Percentiles rank a stretch among this genome's conserved stretches.
Evolutionary conservation across 176 grass and related monocot genomes (phyloP).

Genomic region (Guadua angustifolia): DNA sequence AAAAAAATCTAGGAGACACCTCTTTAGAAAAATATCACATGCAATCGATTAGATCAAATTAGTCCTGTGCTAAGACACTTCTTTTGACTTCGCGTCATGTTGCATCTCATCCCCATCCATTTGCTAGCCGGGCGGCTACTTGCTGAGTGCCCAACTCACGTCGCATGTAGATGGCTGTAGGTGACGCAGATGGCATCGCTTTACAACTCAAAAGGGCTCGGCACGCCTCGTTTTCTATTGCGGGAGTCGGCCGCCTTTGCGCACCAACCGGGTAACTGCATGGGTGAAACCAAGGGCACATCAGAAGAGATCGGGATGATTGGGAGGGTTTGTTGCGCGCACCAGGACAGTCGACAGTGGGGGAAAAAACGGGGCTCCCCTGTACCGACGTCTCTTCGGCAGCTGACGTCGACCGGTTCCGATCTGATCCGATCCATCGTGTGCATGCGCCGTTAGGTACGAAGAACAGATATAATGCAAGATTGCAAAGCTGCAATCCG

Average conservation of each 20-base stretch:
- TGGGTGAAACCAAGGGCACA: not conserved
- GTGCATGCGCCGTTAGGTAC: constrained; percentile 26
- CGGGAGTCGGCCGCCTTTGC: not conserved
- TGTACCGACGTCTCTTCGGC: constrained; percentile 27
- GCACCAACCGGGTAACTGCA: constrained; percentile 39
- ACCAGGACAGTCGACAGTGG: constrained; percentile 49
- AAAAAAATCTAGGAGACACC: not conserved
- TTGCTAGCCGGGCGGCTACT: not conserved
- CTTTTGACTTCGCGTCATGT: not conserved
- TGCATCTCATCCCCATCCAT: not conserved
- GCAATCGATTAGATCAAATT: too few species aligned
- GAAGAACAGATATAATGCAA: not conserved
- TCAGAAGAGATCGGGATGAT: not conserved
- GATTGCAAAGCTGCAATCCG: not conserved
- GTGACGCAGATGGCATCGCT: constrained; percentile 35
- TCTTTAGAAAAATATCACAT: too few species aligned
- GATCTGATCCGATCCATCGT: not conserved
- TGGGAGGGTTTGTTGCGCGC: constrained; percentile 38
- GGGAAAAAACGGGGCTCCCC: not conserved
- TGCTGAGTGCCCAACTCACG: constrained; percentile 8
- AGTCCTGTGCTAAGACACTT: too few species aligned
- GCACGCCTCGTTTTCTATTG: constrained; percentile 35
- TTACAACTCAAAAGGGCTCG: constrained; percentile 48
- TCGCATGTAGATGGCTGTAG: not conserved
- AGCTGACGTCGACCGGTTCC: constrained; percentile 31